Evolutionary conservation across 164 flowering plant species (phyloP).

Genomic region (Berberis thunbergii): DNA sequence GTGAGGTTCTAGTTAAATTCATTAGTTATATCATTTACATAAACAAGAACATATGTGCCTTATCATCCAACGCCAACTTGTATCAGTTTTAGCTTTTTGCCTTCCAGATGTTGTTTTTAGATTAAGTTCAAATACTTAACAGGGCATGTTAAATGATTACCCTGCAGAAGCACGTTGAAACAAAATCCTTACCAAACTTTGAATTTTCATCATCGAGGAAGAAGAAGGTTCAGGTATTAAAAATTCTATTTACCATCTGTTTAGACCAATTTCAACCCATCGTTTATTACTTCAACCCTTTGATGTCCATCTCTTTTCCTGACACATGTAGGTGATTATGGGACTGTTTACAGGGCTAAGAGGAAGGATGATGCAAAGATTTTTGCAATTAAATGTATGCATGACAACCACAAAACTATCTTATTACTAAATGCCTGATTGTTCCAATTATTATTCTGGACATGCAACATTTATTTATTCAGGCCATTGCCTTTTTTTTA

Average conservation of each 20-base stretch:
- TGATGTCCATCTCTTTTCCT: not conserved
- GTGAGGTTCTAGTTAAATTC: slow-evolving; percentile 12
- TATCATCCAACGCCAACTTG: not conserved
- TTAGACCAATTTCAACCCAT: not conserved
- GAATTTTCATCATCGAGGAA: slow-evolving; percentile 53
- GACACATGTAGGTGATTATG: slow-evolving; percentile 40
- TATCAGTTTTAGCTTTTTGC: not conserved
- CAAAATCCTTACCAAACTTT: slow-evolving; percentile 39
- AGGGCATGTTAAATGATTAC: slow-evolving; percentile 9
- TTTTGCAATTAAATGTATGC: slow-evolving; percentile 40
- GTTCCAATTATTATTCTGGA: no score
- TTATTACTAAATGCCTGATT: not conserved
- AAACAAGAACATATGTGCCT: not conserved
- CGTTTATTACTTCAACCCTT: not conserved
- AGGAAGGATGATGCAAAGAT: slow-evolving; percentile 31
- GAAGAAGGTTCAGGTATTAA: slow-evolving; percentile 60
- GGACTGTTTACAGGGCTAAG: slow-evolving; percentile 40
- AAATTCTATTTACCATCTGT: slow-evolving; percentile 1
- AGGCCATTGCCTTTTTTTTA: no score
- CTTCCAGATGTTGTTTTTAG: not conserved
- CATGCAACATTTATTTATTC: no score
- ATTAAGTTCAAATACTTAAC: not conserved
- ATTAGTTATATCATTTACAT: not conserved
- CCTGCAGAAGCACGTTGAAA: slow-evolving; percentile 31
- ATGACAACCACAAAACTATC: not conserved